phyloP scores from a whole-genome alignment of 805 yeast genomes.

The Candida qinlingensis region DNA sequence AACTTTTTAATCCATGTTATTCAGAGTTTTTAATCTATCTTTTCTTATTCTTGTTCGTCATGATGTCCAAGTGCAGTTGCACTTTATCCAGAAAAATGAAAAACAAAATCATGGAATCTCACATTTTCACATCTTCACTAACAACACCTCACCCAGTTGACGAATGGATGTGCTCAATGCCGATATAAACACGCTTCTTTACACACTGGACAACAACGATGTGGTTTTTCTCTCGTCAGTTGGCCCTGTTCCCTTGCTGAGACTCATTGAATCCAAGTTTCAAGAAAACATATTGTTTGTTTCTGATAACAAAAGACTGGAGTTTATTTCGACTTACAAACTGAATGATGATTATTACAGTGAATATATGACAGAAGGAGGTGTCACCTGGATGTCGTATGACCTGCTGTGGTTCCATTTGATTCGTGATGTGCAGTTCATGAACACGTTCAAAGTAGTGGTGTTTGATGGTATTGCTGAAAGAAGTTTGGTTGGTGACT shows the following conservation, averaged over 20 bases:
- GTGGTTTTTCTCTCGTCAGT: constrained; percentile 1
- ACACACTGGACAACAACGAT: constrained; percentile 2
- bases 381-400: constrained; percentile 2
- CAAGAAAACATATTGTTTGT: constrained; percentile 2
- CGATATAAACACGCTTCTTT: background rate
- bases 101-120: background rate
- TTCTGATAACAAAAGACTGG: background rate
- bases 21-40: too few relatives aligned
- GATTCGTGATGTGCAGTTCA: background rate
- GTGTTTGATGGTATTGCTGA: constrained; percentile 4
- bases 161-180: constrained; percentile 2
- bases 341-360: background rate
- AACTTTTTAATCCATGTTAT: too few relatives aligned
- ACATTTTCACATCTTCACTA: background rate
- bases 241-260: constrained; percentile 2
- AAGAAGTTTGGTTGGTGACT: background rate
- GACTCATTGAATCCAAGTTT: constrained; percentile 1
- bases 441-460: background rate
- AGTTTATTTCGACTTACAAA: constrained; percentile 1
- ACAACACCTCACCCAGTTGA: too few relatives aligned
- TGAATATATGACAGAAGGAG: background rate
- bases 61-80: too few relatives aligned
- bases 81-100: too few relatives aligned
- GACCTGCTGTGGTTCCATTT: constrained; percentile 3
- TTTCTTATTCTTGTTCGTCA: too few relatives aligned